A percentile compares a stretch with the other conserved stretches of the same genome.
phyloP scores from a whole-genome alignment of 495 filamentous ascomycete species.

The Aspergillus nanangensis region DNA sequence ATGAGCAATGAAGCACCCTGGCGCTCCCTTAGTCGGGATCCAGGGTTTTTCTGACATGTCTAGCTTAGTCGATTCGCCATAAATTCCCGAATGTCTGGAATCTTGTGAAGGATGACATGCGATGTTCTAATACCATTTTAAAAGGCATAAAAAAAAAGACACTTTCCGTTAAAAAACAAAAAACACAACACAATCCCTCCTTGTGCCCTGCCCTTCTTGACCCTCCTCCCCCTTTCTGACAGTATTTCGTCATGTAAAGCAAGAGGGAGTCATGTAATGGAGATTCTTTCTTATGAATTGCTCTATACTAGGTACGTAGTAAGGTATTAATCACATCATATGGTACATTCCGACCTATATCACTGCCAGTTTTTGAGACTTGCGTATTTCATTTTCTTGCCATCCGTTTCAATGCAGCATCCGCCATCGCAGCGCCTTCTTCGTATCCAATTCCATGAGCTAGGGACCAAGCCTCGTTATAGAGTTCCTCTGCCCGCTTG shows the following conservation, averaged over 20 bases:
- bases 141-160: slow-evolving; percentile 32
- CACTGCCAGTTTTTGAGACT: no score
- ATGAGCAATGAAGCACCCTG: slow-evolving; percentile 44
- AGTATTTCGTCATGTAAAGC: no score
- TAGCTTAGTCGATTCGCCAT: slow-evolving; percentile 10
- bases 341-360: no score
- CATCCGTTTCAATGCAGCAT: slow-evolving; percentile 43
- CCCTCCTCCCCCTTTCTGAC: neutral
- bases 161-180: neutral
- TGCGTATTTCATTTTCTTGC: slow-evolving; percentile 18
- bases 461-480: slow-evolving; percentile 59
- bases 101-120: slow-evolving; percentile 31
- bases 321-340: no score
- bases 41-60: slow-evolving; percentile 34
- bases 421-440: slow-evolving; percentile 57
- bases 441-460: slow-evolving; percentile 59
- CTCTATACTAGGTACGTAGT: no score
- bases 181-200: no score
- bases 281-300: no score
- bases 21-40: slow-evolving; percentile 13
- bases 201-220: neutral
- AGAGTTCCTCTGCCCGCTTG: slow-evolving; percentile 50
- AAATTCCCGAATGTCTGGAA: slow-evolving; percentile 31
- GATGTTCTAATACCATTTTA: slow-evolving; percentile 43
- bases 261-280: no score